Percentiles rank a stretch among this genome's conserved stretches.
phyloP scores from a whole-genome alignment of 2,329 filamentous ascomycete genomes.

The Aspergillus fumigatiaffinis region DNA sequence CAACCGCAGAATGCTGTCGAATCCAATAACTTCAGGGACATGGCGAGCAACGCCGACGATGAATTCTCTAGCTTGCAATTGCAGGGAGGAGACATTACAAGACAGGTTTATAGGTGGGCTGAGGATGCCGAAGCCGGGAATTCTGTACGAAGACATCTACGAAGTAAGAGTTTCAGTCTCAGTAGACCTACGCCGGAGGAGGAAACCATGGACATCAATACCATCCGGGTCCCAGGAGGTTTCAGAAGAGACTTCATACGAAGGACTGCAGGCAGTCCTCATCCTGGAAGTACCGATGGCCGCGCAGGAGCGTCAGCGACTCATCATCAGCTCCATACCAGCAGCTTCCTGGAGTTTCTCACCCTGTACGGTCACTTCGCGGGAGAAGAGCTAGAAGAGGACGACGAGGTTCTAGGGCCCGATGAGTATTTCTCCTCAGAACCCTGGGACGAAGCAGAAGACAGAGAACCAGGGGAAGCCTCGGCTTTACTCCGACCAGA shows the following conservation, averaged over 20 bases:
- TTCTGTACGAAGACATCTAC: conserved; percentile 56
- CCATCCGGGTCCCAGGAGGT: conserved; percentile 88
- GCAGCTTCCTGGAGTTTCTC: conserved; percentile 91
- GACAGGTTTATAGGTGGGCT: conserved; percentile 94
- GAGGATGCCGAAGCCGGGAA: conserved; percentile 74
- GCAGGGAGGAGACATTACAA: conserved; percentile 90
- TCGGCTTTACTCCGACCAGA: conserved; percentile 71
- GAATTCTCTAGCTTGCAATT: conserved; percentile 91
- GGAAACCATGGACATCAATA: conserved; percentile 77
- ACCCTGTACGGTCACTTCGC: conserved; percentile 96
- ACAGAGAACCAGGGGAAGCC: conserved; percentile 79
- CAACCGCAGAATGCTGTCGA: conserved; percentile 53
- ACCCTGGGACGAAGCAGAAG: conserved; percentile 57
- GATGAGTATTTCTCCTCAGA: conserved; percentile 91
- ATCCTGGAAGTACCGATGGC: conserved; percentile 38
- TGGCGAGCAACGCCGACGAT: conserved; percentile 55
- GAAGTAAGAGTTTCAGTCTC: conserved; percentile 84
- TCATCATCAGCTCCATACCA: conserved; percentile 70
- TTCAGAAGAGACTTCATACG: conserved; percentile 88
- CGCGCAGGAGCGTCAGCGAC: conserved; percentile 32
- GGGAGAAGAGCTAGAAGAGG: conserved; percentile 92
- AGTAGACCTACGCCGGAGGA: conserved; percentile 73
- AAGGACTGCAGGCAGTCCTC: conserved; percentile 65
- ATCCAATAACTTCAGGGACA: conserved; percentile 28
- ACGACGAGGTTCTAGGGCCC: conserved; percentile 81